phyloP scores from a whole-genome alignment of 371 early-diverging fungal genomes.

The Circinella umbellata region DNA sequence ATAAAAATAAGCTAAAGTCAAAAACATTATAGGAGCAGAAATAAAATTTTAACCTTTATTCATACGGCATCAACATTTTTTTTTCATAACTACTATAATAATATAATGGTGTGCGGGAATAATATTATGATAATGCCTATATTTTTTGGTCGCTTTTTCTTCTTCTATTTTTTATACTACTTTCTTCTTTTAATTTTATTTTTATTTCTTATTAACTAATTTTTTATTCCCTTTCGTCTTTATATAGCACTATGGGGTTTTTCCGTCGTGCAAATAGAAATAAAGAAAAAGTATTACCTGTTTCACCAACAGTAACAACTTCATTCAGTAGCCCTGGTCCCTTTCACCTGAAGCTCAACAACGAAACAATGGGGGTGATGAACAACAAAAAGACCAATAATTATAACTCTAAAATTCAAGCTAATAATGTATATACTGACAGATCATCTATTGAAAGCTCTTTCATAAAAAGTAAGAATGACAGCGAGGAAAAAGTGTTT shows the following conservation, averaged over 20 bases:
- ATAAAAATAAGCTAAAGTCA: too few species aligned
- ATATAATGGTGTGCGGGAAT: not conserved
- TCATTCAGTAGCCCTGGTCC: conserved; percentile 23
- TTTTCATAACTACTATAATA: conserved; percentile 13
- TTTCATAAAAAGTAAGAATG: conserved; percentile 10
- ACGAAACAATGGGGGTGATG: not conserved
- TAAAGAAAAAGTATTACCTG: conserved; percentile 1
- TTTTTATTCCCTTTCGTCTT: too few species aligned
- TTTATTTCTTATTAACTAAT: conserved; percentile 3
- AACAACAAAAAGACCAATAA: not conserved
- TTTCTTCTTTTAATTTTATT: not conserved
- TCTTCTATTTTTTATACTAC: conserved; percentile 10
- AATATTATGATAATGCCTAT: not conserved
- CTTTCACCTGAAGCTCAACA: conserved; percentile 17
- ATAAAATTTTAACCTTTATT: too few species aligned
- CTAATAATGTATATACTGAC: not conserved
- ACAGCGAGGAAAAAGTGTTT: too few species aligned
- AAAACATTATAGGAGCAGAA: too few species aligned
- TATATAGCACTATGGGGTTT: conserved; percentile 13
- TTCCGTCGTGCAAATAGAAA: conserved; percentile 13
- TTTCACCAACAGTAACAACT: not conserved
- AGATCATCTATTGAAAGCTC: conserved; percentile 19
- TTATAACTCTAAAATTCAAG: not conserved
- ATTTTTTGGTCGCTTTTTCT: conserved; percentile 6
- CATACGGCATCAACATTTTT: too few species aligned